Base-by-base conservation (phyloP, 1,284 basidiomycete genomes). In the Stygiomarasmius scandens region DNA sequence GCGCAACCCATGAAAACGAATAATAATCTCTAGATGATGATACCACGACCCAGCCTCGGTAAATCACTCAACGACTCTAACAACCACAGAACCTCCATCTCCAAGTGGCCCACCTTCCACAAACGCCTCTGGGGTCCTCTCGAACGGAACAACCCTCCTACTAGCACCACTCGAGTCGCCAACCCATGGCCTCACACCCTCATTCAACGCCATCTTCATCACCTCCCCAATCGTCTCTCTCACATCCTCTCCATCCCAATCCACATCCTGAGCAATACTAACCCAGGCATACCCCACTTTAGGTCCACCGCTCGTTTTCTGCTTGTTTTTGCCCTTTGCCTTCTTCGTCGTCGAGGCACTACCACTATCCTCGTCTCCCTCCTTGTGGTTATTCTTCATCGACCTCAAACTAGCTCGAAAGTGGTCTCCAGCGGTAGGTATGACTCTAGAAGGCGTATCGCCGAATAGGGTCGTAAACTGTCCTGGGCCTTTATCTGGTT, bases 381-480 rank as follows among this genome's bases (percentile, higher is more conserved):
- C 48, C 14, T 58, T 52, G 24, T 72, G 53, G 56, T 52, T 46
- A 62, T 64, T 22, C 54, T 79, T 77, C 57, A 90, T 72, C 11
- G 86, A 82, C 20, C 89, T 79, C 62, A 92, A 71, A 14, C 89
- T 87, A 12, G 87, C 85, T 23, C 81, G 81, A 69, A 90, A 85
- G 67, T 88, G 84, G 61, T 90, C 89, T 27, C 84, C 81, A 6
- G 85, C 83, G 24, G 78, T 86, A 4, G 90, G 88, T 27, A 92
- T 79, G 8, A 82, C 78, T 36, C 83, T 78, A 29, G 79, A 78
- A 0, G 85, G 83, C 14, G 69, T 70, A 68, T 92, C 90, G 0
- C 90, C 90, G 2, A 91, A 82, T 20, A 89, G 74, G 2, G 90
- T 92, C 51, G 87, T 91, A 68, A 92, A 92, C 68, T 90, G 85